Evolutionary conservation across 2,329 filamentous ascomycete species (phyloP).

Genomic region (Taxawa tesnikishii): DNA sequence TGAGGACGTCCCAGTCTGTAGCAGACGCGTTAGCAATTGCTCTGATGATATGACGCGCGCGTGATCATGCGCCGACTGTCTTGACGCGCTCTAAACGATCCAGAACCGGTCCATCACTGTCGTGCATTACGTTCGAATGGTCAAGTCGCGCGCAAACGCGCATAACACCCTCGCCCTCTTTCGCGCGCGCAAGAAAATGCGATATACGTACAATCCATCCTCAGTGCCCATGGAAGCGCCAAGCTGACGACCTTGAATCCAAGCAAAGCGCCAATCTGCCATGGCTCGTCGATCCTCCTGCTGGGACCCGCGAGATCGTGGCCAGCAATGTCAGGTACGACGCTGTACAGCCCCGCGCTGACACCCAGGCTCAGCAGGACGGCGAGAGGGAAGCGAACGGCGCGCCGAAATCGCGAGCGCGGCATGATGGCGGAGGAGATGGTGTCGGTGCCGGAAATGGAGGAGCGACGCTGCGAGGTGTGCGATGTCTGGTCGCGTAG

Average conservation of each 20-base stretch:
- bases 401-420: background rate
- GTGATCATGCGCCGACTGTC: too few relatives aligned
- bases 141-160: too few relatives aligned
- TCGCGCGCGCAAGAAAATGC: too few relatives aligned
- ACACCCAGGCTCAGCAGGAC: conserved; percentile 47
- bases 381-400: conserved; percentile 28
- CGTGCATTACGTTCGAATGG: too few relatives aligned
- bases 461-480: background rate
- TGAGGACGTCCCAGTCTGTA: conserved; percentile 29
- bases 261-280: conserved; percentile 45
- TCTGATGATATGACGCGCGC: background rate
- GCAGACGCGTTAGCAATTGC: too few relatives aligned
- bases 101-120: too few relatives aligned
- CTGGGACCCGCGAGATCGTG: conserved; percentile 57
- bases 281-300: conserved; percentile 48
- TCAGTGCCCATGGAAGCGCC: conserved; percentile 57
- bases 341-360: conserved; percentile 51
- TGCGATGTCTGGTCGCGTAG: background rate
- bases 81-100: background rate
- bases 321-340: conserved; percentile 46
- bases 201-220: conserved; percentile 71
- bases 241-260: conserved; percentile 53
- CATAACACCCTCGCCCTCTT: too few relatives aligned
- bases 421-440: background rate
- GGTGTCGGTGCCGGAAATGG: background rate